Base-by-base conservation (phyloP, 2,329 filamentous ascomycete genomes). In the Xylariales sp. region DNA sequence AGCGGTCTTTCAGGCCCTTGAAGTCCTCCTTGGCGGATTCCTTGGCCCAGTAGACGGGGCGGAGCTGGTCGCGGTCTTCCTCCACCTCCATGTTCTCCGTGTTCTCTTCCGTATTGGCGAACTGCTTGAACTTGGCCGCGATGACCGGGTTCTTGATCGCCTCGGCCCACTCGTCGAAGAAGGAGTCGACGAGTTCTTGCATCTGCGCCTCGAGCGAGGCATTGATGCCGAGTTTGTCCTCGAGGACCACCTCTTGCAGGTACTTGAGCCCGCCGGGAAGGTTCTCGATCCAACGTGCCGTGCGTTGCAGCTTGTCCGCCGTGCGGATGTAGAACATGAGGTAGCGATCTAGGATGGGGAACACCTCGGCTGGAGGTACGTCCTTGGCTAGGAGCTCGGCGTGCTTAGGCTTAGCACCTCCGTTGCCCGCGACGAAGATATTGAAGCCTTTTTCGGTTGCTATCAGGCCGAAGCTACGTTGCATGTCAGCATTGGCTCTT, bases 261-360 rank as follows among this genome's bases (percentile, higher is more conserved):
- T 95, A 95, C 45, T 78, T 76, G 64, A 95, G 82, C 1, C 89
- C 89, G 5, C 88, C 89, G 0, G 89, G 88, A 0, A 95, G 74
- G 39, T 75, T 77, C 62, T 95, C 89, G 27, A 95, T 71, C 89
- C 89, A 95, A 18, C 88, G 77, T 0, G 89, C 89, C 19, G 89
- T 95, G 37, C 89, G 79, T 63, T 95, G 88, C 1, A 95, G 78
- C 58, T 86, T 89, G 67, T 95, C 89, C 32, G 88, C 89, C 1
- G 90, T 94, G 51, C 88, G 86, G 55, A 95, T 93, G 66, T 95
- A 95, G 70, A 95, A 91, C 66, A 90, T 88, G 18, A 95, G 76
- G 57, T 93, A 95, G 32, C 90, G 82, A 61, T 95, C 90, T 3
- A 95, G 71, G 44, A 95, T 85, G 1, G 87, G 80, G 7, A 95